These are phyloP conservation scores for Fusarium tupiense DNA, from an alignment of 2,329 filamentous ascomycete species.

Conservation along the genomic window DNA sequence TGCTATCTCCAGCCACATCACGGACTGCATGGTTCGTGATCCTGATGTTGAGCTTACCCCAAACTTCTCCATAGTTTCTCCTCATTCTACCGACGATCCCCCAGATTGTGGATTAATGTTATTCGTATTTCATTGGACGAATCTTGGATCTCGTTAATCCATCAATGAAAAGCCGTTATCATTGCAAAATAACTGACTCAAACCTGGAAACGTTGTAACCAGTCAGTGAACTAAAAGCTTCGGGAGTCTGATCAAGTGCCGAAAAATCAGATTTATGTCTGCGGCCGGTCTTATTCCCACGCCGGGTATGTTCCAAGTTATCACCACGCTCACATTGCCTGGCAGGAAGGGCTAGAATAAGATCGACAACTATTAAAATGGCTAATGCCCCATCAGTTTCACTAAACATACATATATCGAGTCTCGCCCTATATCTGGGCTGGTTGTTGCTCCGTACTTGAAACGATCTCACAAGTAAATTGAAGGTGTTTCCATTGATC, in stretches of 20 bases:
- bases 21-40: background rate
- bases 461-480: background rate
- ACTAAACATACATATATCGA: background rate
- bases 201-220: background rate
- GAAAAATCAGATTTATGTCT: background rate
- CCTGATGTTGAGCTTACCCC: slow-evolving; percentile 12
- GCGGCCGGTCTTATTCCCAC: background rate
- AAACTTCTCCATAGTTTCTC: slow-evolving; percentile 18
- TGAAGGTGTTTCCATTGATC: background rate
- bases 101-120: background rate
- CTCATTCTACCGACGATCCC: slow-evolving; percentile 1
- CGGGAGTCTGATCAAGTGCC: slow-evolving; percentile 15
- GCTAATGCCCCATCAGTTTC: background rate
- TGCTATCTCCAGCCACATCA: background rate
- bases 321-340: background rate
- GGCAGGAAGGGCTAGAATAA: background rate
- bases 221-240: background rate
- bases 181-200: background rate
- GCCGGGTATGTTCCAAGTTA: background rate
- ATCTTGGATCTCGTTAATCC: background rate
- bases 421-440: background rate
- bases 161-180: background rate
- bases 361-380: background rate
- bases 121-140: background rate
- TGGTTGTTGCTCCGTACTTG: background rate